These are phyloP conservation scores for Paradendryphiella salina DNA, from an alignment of 2,329 filamentous ascomycete genomes.

Conservation along the genomic window DNA sequence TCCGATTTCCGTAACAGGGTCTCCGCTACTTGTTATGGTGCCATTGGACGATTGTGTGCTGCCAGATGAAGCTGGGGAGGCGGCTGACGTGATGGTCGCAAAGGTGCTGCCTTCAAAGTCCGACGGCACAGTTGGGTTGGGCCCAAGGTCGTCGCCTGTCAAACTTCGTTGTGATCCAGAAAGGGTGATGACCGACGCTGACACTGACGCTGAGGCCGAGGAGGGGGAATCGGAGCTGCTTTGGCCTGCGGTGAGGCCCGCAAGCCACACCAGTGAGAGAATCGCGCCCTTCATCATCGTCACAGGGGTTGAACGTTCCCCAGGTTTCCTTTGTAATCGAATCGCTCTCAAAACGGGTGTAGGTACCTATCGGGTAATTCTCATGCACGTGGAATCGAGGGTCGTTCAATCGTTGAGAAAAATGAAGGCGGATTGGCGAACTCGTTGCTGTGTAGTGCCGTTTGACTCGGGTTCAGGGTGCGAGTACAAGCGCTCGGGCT, in stretches of 20 bases:
- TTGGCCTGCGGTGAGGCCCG: conserved; percentile 29
- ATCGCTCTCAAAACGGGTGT: not conserved
- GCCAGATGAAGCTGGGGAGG: conserved; percentile 16
- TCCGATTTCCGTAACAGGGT: conserved; percentile 35
- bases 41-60: conserved; percentile 29
- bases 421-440: not conserved
- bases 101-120: conserved; percentile 38
- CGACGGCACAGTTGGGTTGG: conserved; percentile 33
- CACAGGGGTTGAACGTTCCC: conserved; percentile 8
- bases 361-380: not conserved
- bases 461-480: conserved; percentile 1
- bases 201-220: conserved; percentile 8
- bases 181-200: conserved; percentile 32
- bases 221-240: conserved; percentile 17
- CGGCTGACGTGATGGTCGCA: conserved; percentile 21
- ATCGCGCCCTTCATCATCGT: conserved; percentile 29
- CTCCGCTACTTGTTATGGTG: conserved; percentile 11
- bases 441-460: conserved; percentile 3
- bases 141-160: conserved; percentile 26
- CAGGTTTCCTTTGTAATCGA: not conserved
- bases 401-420: not conserved
- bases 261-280: conserved; percentile 31
- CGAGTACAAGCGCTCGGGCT: not conserved
- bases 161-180: conserved; percentile 24
- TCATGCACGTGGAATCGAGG: not conserved